Percentiles rank a stretch among this genome's conserved stretches.
These are phyloP conservation scores for Russula ochroleuca DNA, from an alignment of 768 basidiomycete species.

Conservation along the genomic window DNA sequence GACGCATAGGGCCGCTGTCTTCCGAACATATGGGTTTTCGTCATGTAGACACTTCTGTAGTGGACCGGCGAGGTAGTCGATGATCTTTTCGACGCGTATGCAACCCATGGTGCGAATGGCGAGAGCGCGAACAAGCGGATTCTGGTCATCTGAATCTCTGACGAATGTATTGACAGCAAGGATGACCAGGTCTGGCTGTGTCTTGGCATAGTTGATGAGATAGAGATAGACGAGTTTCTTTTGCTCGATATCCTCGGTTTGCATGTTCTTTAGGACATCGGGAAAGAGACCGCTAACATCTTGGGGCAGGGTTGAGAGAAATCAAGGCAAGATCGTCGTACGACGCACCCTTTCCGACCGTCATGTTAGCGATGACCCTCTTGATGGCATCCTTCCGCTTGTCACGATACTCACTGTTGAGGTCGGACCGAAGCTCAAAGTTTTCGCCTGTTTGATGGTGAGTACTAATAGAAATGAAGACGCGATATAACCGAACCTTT, in stretches of 20 bases:
- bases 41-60: constrained; percentile 87
- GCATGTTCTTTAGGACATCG: constrained; percentile 99
- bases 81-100: constrained; percentile 96
- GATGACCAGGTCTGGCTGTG: constrained; percentile 98
- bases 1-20: constrained; percentile 95
- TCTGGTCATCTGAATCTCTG: constrained; percentile 93
- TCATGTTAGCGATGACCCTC: constrained; percentile 96
- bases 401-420: constrained; percentile 95
- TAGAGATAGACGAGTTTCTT: constrained; percentile 99
- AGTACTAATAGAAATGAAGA: not conserved
- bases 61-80: constrained; percentile 97
- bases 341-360: constrained; percentile 88
- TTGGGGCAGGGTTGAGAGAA: constrained; percentile 30
- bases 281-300: constrained; percentile 94
- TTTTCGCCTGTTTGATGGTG: constrained; percentile 66
- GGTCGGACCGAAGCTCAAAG: constrained; percentile 93
- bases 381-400: constrained; percentile 99
- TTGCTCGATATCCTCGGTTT: constrained; percentile 98
- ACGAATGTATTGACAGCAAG: constrained; percentile 99
- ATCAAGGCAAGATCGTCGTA: not conserved
- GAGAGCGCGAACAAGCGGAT: constrained; percentile 93
- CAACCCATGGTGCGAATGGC: constrained; percentile 98
- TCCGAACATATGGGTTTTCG: constrained; percentile 97
- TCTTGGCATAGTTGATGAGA: constrained; percentile 99
- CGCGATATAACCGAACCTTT: constrained; percentile 24